These are phyloP conservation scores for Sarocladiaceae sp. DNA, from an alignment of 2,329 filamentous ascomycete species.

Conservation along the genomic window DNA sequence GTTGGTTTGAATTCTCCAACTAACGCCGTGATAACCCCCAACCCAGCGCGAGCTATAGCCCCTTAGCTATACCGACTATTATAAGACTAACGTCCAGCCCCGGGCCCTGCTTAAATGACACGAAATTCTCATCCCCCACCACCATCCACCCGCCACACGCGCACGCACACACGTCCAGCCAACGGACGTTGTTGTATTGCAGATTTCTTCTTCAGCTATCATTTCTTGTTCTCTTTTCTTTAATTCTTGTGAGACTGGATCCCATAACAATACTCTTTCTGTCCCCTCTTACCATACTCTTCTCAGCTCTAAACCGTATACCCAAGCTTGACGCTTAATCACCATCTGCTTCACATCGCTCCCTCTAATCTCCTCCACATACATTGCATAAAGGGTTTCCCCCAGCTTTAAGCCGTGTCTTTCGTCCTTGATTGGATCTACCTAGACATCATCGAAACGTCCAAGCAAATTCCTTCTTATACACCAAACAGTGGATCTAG, in stretches of 20 bases:
- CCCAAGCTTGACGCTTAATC: constrained; percentile 3
- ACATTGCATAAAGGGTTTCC: background rate
- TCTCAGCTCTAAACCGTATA: background rate
- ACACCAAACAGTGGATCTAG: background rate
- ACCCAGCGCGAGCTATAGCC: background rate
- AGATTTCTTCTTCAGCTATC: too few species aligned
- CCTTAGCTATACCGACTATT: constrained; percentile 10
- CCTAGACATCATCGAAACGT: too few species aligned
- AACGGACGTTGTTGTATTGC: too few species aligned
- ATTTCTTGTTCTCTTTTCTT: background rate
- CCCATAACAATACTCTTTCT: background rate
- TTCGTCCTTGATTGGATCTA: background rate
- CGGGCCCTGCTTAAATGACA: background rate
- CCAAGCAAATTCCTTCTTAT: too few species aligned
- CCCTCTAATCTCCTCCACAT: constrained; percentile 2
- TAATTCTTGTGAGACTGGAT: constrained; percentile 8
- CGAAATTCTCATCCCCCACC: background rate
- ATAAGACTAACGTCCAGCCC: constrained; percentile 10
- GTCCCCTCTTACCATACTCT: background rate
- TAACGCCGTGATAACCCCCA: too few species aligned
- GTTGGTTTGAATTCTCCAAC: background rate
- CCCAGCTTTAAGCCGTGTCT: background rate
- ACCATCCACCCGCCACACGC: background rate
- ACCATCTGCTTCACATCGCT: background rate
- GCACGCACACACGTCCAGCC: too few species aligned